These are phyloP conservation scores for Penstemon davidsonii DNA, from an alignment of 257 asterid species.

Conservation along the genomic window DNA sequence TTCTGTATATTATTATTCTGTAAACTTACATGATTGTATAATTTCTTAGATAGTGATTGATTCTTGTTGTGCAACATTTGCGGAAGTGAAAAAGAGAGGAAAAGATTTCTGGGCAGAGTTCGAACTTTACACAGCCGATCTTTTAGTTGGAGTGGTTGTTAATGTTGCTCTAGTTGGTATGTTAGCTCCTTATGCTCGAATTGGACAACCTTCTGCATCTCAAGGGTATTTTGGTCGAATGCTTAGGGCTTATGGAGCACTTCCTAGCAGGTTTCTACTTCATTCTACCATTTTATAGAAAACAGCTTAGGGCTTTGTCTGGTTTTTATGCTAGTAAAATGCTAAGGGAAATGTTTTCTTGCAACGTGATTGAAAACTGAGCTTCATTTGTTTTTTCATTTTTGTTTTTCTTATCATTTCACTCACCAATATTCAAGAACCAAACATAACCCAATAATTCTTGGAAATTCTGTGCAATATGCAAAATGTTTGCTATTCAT, in stretches of 20 bases:
- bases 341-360: no score
- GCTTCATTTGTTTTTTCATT: no score
- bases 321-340: no score
- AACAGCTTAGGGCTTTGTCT: neutral
- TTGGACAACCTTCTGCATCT: constrained; percentile 65
- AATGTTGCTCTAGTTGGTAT: constrained; percentile 95
- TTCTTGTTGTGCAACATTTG: constrained; percentile 95
- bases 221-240: constrained; percentile 67
- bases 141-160: constrained; percentile 89
- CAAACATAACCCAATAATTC: no score
- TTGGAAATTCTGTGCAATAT: constrained; percentile 3
- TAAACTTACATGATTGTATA: neutral
- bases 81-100: constrained; percentile 95
- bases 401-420: no score
- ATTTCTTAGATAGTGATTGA: constrained; percentile 73
- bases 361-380: no score
- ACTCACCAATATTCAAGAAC: no score
- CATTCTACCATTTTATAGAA: neutral
- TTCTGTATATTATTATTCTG: neutral
- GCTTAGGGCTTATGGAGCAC: constrained; percentile 75
- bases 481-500: neutral
- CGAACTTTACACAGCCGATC: constrained; percentile 89
- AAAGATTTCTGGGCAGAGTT: constrained; percentile 97
- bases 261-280: constrained; percentile 87
- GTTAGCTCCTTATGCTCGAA: constrained; percentile 95